phyloP scores from a whole-genome alignment of 1,139 yeast species.

The Casaregolazyma suthepensis region DNA sequence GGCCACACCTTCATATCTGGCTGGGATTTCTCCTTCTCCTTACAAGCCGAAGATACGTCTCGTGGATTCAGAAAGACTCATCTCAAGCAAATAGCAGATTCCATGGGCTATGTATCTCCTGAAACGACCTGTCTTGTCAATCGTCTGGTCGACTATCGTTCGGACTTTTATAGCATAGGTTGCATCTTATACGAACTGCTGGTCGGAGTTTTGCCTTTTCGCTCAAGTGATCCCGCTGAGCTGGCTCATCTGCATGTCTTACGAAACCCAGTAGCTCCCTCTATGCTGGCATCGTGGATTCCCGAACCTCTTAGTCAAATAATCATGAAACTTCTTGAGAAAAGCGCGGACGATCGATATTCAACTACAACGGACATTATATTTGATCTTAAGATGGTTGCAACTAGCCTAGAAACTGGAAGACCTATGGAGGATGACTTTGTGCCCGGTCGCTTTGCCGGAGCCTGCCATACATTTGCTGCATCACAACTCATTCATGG shows the following conservation, averaged over 20 bases:
- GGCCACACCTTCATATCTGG: constrained; percentile 40
- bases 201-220: constrained; percentile 44
- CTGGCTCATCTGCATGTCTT: constrained; percentile 41
- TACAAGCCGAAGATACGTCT: constrained; percentile 41
- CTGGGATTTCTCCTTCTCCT: constrained; percentile 47
- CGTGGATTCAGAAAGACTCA: constrained; percentile 28
- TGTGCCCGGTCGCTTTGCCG: constrained; percentile 19
- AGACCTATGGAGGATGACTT: constrained; percentile 20
- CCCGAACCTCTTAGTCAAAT: constrained; percentile 38
- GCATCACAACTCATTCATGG: constrained; percentile 38
- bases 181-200: constrained; percentile 45
- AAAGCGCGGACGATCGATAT: constrained; percentile 41
- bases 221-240: constrained; percentile 39
- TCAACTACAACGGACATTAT: constrained; percentile 37
- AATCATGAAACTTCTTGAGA: constrained; percentile 43
- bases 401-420: constrained; percentile 19
- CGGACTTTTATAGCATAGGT: constrained; percentile 50
- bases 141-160: constrained; percentile 42
- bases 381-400: constrained; percentile 34
- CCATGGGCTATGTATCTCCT: constrained; percentile 48
- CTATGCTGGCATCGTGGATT: constrained; percentile 36
- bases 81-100: constrained; percentile 33
- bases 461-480: constrained; percentile 25
- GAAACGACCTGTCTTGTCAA: constrained; percentile 43
- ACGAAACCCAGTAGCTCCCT: constrained; percentile 41